Conservation (phyloP, 257 asterid species). For the Sherardia arvensis region DNA sequence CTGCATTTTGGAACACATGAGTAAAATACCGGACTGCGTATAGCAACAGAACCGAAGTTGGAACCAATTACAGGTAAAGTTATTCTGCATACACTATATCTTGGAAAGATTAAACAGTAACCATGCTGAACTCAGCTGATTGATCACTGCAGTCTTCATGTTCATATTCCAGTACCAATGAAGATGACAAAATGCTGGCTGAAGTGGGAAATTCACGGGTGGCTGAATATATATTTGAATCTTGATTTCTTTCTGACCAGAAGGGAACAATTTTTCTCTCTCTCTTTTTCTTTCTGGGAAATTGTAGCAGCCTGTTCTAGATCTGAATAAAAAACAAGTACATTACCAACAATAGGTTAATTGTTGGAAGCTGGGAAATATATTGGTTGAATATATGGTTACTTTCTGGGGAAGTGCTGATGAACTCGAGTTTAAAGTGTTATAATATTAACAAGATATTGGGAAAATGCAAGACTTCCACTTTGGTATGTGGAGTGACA, state of each 20-base stretch:
- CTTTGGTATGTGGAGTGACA: not conserved
- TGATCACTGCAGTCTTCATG: not conserved
- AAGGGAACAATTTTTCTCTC: not conserved
- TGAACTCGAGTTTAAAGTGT: slow-evolving; percentile 5
- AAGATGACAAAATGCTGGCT: too few relatives aligned
- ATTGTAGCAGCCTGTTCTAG: slow-evolving; percentile 23
- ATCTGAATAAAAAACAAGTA: not conserved
- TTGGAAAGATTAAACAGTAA: too few relatives aligned
- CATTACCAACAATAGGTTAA: not conserved
- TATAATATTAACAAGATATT: not conserved
- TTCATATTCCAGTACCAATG: not conserved
- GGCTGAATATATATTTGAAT: not conserved
- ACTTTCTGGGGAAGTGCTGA: slow-evolving; percentile 20
- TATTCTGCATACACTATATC: not conserved
- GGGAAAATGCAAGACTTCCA: not conserved
- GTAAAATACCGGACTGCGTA: too few relatives aligned
- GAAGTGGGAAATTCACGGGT: not conserved
- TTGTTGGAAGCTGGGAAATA: slow-evolving; percentile 25
- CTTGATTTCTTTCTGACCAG: not conserved
- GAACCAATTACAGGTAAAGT: not conserved
- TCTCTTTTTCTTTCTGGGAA: slow-evolving; percentile 23
- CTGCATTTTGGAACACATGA: too few relatives aligned
- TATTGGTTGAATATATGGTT: slow-evolving; percentile 7
- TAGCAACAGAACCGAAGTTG: not conserved
- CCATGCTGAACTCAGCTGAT: too few relatives aligned